Base-by-base conservation (phyloP, 139 green algal genomes). In the Auxenochlorella pyrenoidosa region DNA sequence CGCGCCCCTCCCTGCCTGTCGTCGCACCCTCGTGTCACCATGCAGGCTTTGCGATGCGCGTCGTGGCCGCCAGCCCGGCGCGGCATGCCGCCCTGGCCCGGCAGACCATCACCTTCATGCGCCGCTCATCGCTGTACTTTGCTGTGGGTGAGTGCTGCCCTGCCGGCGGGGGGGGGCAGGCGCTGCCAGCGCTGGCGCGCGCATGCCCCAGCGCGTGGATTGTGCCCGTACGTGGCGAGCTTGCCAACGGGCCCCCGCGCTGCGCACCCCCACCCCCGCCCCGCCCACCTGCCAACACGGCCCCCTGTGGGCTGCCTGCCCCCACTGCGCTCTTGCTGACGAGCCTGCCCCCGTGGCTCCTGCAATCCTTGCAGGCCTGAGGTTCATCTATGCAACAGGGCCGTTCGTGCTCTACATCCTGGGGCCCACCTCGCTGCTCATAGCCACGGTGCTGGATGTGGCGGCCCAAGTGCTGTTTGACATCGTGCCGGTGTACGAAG, bases 111-210 rank as follows among this genome's bases (percentile, higher is more conserved):
- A 72, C 79, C 34, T 41, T 84, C 79, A 72, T 84, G 58, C 54
- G 60, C 30, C 79, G 79, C 36, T 54, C 58, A 22, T 72, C 47
- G 19, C 79, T 84, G 22, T 84, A 84, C 79, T 84, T 84, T 72
- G 79, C 79, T 5, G n/a, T 84, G 0, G 77, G 77, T 47, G 47
- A 26, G 54, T 26, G 72, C 32, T 40, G 32, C 32, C 36, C 12
- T 73, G 36, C 32, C 30, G 44, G 38, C 38, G 28, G 72, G 26
- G 28, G 24, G 12, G 47, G 47, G 63, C 63, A 71, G 63, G 26
- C 19, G 5, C 63, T 13, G 21, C 30, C 8, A 13, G 24, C 63
- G 2, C 19, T 4, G 21, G 28, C 24, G 2, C 2, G 63, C 63
- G 1, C 26, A 38, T 36, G 63, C 24, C 3, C 30, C 24, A 12